phyloP scores from a whole-genome alignment of 352 stramenopile genomes.

The Phytophthora palmivora region DNA sequence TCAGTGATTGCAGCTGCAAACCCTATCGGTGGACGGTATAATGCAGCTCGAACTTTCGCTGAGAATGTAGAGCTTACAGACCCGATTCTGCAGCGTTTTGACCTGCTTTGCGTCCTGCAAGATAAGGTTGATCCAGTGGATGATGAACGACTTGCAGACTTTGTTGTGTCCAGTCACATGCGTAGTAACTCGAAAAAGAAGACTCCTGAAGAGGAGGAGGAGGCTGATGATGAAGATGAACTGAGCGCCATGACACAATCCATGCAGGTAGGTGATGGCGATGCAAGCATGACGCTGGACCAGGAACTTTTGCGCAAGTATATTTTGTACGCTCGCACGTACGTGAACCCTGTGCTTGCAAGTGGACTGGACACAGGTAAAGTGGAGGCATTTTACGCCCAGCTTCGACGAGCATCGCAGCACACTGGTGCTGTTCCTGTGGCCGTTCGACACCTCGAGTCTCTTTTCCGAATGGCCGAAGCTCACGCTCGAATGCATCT shows the following conservation, averaged over 20 bases:
- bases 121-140: slow-evolving; percentile 98
- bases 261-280: slow-evolving; percentile 35
- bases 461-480: slow-evolving; percentile 98
- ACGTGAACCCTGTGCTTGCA: slow-evolving; percentile 94
- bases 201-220: slow-evolving; percentile 25
- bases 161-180: slow-evolving; percentile 90
- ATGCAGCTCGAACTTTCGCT: slow-evolving; percentile 95
- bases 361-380: slow-evolving; percentile 98
- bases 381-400: slow-evolving; percentile 95
- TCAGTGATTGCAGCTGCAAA: slow-evolving; percentile 99
- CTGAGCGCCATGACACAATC: slow-evolving; percentile 46
- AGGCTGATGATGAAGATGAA: slow-evolving; percentile 38
- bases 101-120: slow-evolving; percentile 98
- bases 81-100: slow-evolving; percentile 99
- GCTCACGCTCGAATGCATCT: slow-evolving; percentile 92
- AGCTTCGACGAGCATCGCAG: slow-evolving; percentile 95
- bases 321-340: slow-evolving; percentile 97
- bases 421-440: slow-evolving; percentile 98
- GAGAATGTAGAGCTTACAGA: slow-evolving; percentile 99
- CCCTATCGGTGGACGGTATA: slow-evolving; percentile 95
- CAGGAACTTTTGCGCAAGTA: slow-evolving; percentile 99
- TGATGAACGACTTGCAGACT: slow-evolving; percentile 96
- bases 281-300: slow-evolving; percentile 61
- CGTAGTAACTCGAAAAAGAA: slow-evolving; percentile 65
- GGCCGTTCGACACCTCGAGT: slow-evolving; percentile 98